Evolutionary conservation across 257 asterid species (phyloP), one percentile per base, ranked within the genome.

Genomic region (Gentiana straminea): DNA sequence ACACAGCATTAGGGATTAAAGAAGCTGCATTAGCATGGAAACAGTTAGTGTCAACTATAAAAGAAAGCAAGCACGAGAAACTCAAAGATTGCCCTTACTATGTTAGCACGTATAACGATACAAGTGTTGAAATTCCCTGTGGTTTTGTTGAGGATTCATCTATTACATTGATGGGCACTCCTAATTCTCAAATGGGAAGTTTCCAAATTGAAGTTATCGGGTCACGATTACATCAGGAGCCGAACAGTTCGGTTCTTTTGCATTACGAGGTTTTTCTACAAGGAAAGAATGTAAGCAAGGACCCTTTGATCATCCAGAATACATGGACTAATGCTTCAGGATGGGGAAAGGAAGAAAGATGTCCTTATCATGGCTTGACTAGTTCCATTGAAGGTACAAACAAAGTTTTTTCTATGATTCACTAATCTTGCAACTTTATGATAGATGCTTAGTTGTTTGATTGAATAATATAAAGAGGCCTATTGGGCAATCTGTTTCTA

Each of bases 121-220:
- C 74, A 2, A 53, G 47, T 44, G 69, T 87, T 13, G 74, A 69
- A 58, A 78, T 84, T 59, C 98, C 98, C 1, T 91, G 97, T 69
- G 98, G 98, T 60, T 70, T 91, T 35, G 82, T 87, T 10, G 86
- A 79, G 70, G 98, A 74, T 63, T 91, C 97, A 24, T 83, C 97
- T 49, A 74, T 87, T 78, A 81, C 93, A 47, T 78, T 91, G 56
- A 84, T 91, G 46, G 97, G 97, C 62, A 72, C 79, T 49, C 97
- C 98, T 35, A 75, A 80, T 58, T 71, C 75, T 1, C 56, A 38
- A 60, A 67, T 66, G 49, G 79, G 77, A 24, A 75, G 81, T 69
- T 91, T 91, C 66, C 79, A 78, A 56, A 81, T 91, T 52, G 80
- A 84, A 46, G 78, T 91, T 52, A 47, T 81, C 1, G 97, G 95